Conservation (phyloP, 768 basidiomycete genomes). For the Boletus rubroflammeus region DNA sequence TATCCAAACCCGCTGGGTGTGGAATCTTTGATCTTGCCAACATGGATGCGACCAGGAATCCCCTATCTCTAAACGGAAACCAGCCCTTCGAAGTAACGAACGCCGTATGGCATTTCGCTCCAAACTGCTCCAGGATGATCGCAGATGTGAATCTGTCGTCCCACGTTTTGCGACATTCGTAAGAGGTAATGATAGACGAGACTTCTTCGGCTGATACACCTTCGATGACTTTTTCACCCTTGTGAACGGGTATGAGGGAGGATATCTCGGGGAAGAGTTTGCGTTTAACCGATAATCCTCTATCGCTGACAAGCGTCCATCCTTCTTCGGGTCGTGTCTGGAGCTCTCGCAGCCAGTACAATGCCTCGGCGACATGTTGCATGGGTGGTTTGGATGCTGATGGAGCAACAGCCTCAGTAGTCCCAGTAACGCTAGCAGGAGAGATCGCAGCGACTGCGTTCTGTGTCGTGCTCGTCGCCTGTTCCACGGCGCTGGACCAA, state of each 20-base stretch:
- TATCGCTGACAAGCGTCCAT: constrained; percentile 78
- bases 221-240: constrained; percentile 88
- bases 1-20: constrained; percentile 36
- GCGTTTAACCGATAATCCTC: constrained; percentile 71
- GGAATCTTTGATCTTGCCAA: constrained; percentile 54
- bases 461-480: constrained; percentile 69
- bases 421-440: constrained; percentile 40
- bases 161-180: constrained; percentile 76
- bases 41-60: constrained; percentile 78
- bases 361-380: constrained; percentile 77
- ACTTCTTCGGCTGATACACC: constrained; percentile 93
- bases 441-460: constrained; percentile 76
- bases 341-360: constrained; percentile 74
- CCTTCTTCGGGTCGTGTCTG: constrained; percentile 56
- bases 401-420: constrained; percentile 39
- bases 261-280: constrained; percentile 77
- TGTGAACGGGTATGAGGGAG: constrained; percentile 76
- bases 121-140: constrained; percentile 69
- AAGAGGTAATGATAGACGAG: constrained; percentile 64
- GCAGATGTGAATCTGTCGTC: constrained; percentile 81
- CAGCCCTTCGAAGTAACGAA: constrained; percentile 73
- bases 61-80: constrained; percentile 89
- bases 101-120: constrained; percentile 65
- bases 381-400: constrained; percentile 65
- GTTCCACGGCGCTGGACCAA: constrained; percentile 71